phyloP scores from a whole-genome alignment of 225 moss, liverwort and hornwort species.

The Sphagnum contortum region DNA sequence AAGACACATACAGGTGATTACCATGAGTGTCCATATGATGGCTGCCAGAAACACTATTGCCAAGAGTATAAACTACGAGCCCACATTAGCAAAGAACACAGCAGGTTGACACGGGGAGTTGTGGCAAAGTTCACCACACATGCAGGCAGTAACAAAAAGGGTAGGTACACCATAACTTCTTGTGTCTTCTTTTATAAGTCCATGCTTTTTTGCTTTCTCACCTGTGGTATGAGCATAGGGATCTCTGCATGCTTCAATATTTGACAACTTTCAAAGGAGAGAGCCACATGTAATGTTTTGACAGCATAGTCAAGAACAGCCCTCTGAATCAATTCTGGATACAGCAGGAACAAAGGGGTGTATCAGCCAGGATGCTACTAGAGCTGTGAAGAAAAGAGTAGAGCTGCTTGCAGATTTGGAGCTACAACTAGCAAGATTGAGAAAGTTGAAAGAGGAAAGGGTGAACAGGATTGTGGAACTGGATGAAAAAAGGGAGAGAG shows the following conservation, averaged over 20 bases:
- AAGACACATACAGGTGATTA: slow-evolving; percentile 98
- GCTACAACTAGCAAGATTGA: slow-evolving; percentile 53
- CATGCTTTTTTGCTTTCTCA: no score
- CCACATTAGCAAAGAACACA: slow-evolving; percentile 92
- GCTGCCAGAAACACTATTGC: slow-evolving; percentile 94
- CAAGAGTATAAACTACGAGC: slow-evolving; percentile 96
- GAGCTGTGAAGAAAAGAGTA: slow-evolving; percentile 55
- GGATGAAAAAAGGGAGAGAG: slow-evolving; percentile 57
- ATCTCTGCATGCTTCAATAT: slow-evolving; percentile 9
- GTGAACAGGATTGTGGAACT: slow-evolving; percentile 56
- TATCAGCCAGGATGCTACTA: slow-evolving; percentile 37
- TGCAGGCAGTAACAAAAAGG: not conserved
- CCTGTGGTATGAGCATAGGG: no score
- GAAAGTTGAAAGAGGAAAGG: slow-evolving; percentile 55
- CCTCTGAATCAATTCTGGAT: no score
- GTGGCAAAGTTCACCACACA: slow-evolving; percentile 23
- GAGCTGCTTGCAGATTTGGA: slow-evolving; percentile 45
- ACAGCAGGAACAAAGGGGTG: slow-evolving; percentile 17
- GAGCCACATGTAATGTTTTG: no score
- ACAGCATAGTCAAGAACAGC: no score
- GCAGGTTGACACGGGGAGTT: slow-evolving; percentile 20
- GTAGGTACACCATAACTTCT: no score
- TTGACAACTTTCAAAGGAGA: no score
- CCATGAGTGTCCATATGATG: slow-evolving; percentile 88
- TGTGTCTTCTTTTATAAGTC: no score